These are phyloP conservation scores for Grosmannia penicillata DNA, from an alignment of 2,329 filamentous ascomycete species.

Conservation along the genomic window DNA sequence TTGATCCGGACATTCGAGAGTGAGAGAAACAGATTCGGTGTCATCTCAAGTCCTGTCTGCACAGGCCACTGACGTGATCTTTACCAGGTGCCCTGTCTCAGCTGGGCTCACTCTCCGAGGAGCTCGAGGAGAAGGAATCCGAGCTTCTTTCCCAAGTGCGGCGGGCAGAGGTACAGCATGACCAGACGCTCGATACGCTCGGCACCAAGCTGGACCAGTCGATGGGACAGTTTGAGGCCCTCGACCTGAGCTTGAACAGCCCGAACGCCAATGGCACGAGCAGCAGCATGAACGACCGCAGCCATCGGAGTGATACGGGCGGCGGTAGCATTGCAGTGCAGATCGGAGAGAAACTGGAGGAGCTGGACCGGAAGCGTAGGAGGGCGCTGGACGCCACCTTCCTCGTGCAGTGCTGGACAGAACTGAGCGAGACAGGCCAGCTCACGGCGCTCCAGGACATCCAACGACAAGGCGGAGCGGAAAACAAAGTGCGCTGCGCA, in stretches of 20 bases:
- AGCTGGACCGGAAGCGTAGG: conserved; percentile 81
- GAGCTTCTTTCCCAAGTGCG: conserved; percentile 82
- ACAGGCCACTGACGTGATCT: conserved; percentile 13
- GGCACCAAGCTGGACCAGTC: conserved; percentile 84
- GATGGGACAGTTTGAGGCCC: conserved; percentile 78
- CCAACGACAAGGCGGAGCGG: conserved; percentile 66
- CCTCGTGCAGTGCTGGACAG: conserved; percentile 90
- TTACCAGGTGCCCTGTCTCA: conserved; percentile 46
- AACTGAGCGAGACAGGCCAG: conserved; percentile 81
- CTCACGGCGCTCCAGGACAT: conserved; percentile 81
- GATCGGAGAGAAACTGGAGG: conserved; percentile 86
- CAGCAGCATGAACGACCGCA: conserved; percentile 23
- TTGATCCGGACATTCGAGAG: conserved; percentile 89
- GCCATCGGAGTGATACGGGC: conserved; percentile 30
- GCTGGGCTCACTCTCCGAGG: conserved; percentile 58
- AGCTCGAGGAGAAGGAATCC: conserved; percentile 80
- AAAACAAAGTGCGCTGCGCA: conserved; percentile 88
- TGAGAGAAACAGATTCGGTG: conserved; percentile 18
- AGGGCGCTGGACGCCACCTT: conserved; percentile 89
- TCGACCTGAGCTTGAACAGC: conserved; percentile 70
- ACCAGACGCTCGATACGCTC: conserved; percentile 75
- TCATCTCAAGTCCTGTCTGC: background rate
- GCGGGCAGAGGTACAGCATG: conserved; percentile 81
- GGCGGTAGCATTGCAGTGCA: conserved; percentile 86
- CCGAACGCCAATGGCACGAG: conserved; percentile 27